phyloP scores from a whole-genome alignment of 192 early-diverging fungal genomes.

The Phycomyces nitens region DNA sequence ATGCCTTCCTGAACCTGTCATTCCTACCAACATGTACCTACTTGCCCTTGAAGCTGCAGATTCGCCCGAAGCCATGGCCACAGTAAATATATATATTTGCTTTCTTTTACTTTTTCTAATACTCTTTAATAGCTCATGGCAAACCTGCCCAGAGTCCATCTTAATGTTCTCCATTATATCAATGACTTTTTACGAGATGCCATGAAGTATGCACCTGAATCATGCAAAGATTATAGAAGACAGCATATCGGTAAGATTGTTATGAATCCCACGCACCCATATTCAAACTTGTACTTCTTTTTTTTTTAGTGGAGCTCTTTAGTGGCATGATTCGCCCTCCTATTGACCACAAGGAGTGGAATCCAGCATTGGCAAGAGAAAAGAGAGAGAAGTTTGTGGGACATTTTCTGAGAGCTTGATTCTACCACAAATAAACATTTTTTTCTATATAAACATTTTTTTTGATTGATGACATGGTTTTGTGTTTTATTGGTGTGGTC shows the following conservation, averaged over 20 bases:
- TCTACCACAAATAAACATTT: background rate
- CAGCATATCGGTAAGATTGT: slow-evolving; percentile 41
- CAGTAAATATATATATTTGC: slow-evolving; percentile 8
- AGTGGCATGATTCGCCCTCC: slow-evolving; percentile 38
- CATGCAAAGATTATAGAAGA: slow-evolving; percentile 29
- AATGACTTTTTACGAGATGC: slow-evolving; percentile 73
- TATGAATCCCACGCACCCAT: background rate
- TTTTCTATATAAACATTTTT: background rate
- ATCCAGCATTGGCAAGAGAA: slow-evolving; percentile 23
- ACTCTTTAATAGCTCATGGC: slow-evolving; percentile 48
- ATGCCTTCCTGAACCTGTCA: slow-evolving; percentile 69
- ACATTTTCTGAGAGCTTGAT: slow-evolving; percentile 8
- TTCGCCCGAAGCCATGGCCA: slow-evolving; percentile 38
- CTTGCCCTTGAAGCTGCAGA: slow-evolving; percentile 58
- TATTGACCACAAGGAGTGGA: slow-evolving; percentile 22
- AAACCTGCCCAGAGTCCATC: slow-evolving; percentile 61
- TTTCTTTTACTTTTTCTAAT: slow-evolving; percentile 19
- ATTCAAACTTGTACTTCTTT: background rate
- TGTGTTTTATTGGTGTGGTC: slow-evolving; percentile 4
- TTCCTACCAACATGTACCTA: slow-evolving; percentile 60
- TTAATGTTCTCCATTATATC: slow-evolving; percentile 78
- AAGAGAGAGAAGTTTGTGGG: slow-evolving; percentile 20
- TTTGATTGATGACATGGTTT: slow-evolving; percentile 1
- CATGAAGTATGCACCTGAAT: slow-evolving; percentile 30
- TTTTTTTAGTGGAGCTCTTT: slow-evolving; percentile 36